Conservation (phyloP, 108 stramenopile species). For the Nannochloropsis granulata region DNA sequence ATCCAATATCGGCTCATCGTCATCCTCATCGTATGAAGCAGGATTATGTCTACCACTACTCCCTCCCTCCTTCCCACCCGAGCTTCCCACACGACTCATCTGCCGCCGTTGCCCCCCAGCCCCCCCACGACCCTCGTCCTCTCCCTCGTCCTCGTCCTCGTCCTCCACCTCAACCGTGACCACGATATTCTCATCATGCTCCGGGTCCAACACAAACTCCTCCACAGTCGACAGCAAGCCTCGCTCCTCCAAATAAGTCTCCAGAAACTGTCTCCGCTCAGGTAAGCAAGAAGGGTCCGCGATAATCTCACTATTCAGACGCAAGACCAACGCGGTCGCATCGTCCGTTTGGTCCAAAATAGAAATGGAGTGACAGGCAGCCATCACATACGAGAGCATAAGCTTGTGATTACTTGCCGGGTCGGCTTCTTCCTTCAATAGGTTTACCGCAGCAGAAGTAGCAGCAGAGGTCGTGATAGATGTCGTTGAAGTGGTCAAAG, state of each 20-base stretch:
- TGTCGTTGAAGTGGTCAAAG: not conserved
- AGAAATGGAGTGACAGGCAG: not conserved
- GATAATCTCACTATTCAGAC: not conserved
- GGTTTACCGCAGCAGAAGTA: not conserved
- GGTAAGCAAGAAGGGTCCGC: not conserved
- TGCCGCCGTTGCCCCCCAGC: not conserved
- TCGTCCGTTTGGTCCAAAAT: not conserved
- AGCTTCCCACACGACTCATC: not conserved
- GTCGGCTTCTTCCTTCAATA: not conserved
- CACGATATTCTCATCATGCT: not conserved
- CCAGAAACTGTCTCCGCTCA: not conserved
- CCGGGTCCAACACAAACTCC: not conserved
- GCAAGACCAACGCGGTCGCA: not conserved
- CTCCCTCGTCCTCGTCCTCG: not conserved
- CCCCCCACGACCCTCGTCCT: not conserved
- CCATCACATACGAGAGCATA: not conserved
- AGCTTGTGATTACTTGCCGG: not conserved
- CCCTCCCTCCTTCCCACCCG: not conserved
- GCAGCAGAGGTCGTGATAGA: not conserved
- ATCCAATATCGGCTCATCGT: not conserved
- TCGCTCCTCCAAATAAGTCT: not conserved
- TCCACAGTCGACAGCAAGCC: not conserved
- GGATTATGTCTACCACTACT: not conserved
- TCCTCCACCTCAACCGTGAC: not conserved
- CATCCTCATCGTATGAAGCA: not conserved